phyloP scores from a whole-genome alignment of 306 rosid species.

The Styphnolobium japonicum region DNA sequence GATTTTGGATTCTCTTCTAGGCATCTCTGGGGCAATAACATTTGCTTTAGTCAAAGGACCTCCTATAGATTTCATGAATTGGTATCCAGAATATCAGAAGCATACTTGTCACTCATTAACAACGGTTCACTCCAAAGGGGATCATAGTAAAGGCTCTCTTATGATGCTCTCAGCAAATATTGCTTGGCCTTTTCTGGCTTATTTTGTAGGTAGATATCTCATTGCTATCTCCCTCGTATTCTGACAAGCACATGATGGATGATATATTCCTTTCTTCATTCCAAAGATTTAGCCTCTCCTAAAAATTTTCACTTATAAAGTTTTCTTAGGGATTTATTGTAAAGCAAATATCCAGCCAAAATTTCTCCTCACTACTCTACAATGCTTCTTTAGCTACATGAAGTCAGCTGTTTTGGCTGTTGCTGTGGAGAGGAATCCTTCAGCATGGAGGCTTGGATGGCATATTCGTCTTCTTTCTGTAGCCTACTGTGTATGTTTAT shows the following conservation, averaged over 20 bases:
- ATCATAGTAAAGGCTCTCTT: conserved; percentile 59
- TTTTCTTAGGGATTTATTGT: conserved; percentile 56
- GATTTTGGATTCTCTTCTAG: conserved; percentile 56
- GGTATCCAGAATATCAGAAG: conserved; percentile 33
- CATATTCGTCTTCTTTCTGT: conserved; percentile 79
- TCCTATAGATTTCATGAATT: conserved; percentile 45
- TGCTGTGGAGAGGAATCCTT: conserved; percentile 56
- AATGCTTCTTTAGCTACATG: conserved; percentile 67
- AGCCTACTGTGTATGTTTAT: conserved; percentile 70
- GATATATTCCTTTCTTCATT: background rate
- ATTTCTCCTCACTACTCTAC: conserved; percentile 67
- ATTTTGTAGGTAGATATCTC: conserved; percentile 62
- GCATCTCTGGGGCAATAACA: conserved; percentile 72
- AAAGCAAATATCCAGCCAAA: conserved; percentile 83
- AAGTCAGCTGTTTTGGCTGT: conserved; percentile 61
- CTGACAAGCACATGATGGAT: background rate
- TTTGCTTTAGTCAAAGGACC: conserved; percentile 84
- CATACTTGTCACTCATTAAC: background rate
- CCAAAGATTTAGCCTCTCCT: background rate
- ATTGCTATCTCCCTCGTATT: background rate
- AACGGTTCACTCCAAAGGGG: conserved; percentile 31
- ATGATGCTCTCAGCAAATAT: conserved; percentile 83
- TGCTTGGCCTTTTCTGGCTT: conserved; percentile 84
- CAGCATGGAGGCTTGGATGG: conserved; percentile 94
- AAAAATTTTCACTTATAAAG: background rate